Base-by-base conservation (phyloP, 768 basidiomycete genomes). In the Dioszegia crocea region DNA sequence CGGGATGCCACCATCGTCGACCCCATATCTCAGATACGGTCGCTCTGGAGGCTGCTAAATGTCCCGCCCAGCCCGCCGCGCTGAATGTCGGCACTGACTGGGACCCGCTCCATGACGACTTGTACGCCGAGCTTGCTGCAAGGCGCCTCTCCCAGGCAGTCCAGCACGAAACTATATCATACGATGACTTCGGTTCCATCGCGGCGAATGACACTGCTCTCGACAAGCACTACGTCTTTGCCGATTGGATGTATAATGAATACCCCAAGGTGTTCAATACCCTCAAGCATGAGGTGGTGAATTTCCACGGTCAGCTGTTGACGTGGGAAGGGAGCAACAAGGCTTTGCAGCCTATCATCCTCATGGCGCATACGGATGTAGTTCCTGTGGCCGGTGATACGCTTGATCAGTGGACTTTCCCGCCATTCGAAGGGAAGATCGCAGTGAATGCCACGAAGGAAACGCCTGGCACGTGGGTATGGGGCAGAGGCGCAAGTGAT, bases 401-500 rank as follows among this genome's bases (percentile, higher is more conserved):
- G 0, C 75, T 82, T 19, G 79, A 80, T 59, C 73, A 81, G 58
- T 88, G 86, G 86, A 80, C 59, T 4, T 63, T 84, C 56, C 84
- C 85, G 2, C 84, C 86, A 2, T 87, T 83, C 68, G 85, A 84
- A 26, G 86, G 86, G 0, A 59, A 33, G 23, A 64, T 71, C 31
- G 55, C 62, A 17, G 41, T 57, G n/a, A 60, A 71, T 53, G 67
- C 49, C n/a, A 59, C 71, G 11, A 14, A 38, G 4, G 50, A 54
- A 17, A 69, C 69, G 16, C 54, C 56, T 78, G 83, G 82, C n/a
- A 77, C 82, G 51, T 82, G 80, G 59, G 80, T 91, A 17, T 89
- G 88, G 87, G 89, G 89, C 6, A 81, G 89, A 9, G 89, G 89
- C 33, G 81, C 82, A 47, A 79, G 79, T 2, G 88, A 91, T 67